A percentile compares a stretch with the other conserved stretches of the same genome.
Conservation (phyloP, 2,329 filamentous ascomycete species). For the Alternaria brassicicola region DNA sequence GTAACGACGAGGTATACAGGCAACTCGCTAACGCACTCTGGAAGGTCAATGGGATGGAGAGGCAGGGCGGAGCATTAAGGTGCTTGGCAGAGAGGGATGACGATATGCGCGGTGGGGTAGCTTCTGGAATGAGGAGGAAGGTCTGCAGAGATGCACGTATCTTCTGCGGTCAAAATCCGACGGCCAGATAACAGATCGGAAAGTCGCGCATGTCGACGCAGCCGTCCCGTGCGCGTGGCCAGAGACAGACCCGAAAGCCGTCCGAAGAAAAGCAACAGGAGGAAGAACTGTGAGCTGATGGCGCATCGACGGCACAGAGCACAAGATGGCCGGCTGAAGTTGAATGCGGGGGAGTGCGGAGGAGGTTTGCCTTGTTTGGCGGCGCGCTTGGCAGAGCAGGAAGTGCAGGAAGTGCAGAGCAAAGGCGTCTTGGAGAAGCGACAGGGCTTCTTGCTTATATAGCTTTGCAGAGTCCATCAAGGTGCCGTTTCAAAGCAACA, state of each 20-base stretch:
- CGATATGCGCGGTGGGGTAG: constrained; percentile 18
- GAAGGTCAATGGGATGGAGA: constrained; percentile 37
- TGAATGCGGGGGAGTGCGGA: constrained; percentile 12
- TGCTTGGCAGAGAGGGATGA: constrained; percentile 38
- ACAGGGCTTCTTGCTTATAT: not conserved
- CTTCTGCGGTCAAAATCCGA: not conserved
- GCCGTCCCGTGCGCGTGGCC: not conserved
- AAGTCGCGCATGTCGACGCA: not conserved
- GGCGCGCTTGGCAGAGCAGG: not conserved
- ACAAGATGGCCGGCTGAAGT: constrained; percentile 8
- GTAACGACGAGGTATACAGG: constrained; percentile 14
- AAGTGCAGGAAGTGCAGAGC: not conserved
- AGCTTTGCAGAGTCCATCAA: not conserved
- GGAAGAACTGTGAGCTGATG: not conserved
- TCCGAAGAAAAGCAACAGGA: not conserved
- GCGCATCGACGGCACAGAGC: constrained; percentile 3
- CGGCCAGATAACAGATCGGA: not conserved
- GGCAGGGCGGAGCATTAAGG: constrained; percentile 21
- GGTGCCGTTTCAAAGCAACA: not conserved
- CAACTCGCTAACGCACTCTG: constrained; percentile 34
- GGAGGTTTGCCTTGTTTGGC: not conserved
- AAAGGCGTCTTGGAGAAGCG: too few relatives aligned
- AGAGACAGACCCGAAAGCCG: not conserved
- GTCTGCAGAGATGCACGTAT: not conserved
- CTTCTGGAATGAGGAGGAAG: constrained; percentile 3